A percentile compares a stretch with the other conserved stretches of the same genome.
These are phyloP conservation scores for Rhynchosporium agropyri DNA, from an alignment of 2,329 filamentous ascomycete species.

Conservation along the genomic window DNA sequence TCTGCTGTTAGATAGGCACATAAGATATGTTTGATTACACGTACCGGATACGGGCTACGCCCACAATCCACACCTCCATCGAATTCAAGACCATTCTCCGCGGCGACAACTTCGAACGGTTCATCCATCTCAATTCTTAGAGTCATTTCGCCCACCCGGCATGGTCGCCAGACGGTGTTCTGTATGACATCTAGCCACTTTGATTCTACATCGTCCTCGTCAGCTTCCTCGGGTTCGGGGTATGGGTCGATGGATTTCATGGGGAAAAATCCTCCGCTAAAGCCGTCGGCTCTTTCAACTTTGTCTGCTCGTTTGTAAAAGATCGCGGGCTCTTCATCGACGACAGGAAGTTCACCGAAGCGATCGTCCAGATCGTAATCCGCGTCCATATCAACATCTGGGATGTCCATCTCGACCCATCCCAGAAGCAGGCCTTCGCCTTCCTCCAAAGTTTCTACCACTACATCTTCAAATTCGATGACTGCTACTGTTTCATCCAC, in stretches of 20 bases:
- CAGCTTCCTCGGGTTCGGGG: conserved; percentile 12
- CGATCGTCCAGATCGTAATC: not conserved
- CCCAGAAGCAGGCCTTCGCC: not conserved
- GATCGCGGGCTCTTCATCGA: conserved; percentile 10
- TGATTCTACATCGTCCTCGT: conserved; percentile 12
- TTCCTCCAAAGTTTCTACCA: conserved; percentile 2
- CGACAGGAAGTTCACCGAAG: not conserved
- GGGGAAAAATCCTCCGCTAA: conserved; percentile 31
- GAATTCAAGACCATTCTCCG: conserved; percentile 26
- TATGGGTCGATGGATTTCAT: conserved; percentile 32
- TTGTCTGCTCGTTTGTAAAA: not conserved
- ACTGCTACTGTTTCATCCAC: conserved; percentile 8
- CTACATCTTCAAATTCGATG: conserved; percentile 2
- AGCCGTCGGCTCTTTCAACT: conserved; percentile 17
- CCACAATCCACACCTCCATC: conserved; percentile 41
- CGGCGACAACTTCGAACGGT: conserved; percentile 20
- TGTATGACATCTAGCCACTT: conserved; percentile 29
- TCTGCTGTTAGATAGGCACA: not conserved
- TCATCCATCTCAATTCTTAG: conserved; percentile 33
- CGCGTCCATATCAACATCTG: not conserved
- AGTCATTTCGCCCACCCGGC: conserved; percentile 31
- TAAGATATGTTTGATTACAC: conserved; percentile 9
- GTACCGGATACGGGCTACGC: conserved; percentile 37
- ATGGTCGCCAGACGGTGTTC: conserved; percentile 40
- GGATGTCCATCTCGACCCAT: conserved; percentile 2